A percentile compares a stretch with the other conserved stretches of the same genome.
Evolutionary conservation across 148 eudicot species (phyloP).

Genomic region (Camellia lanceoleosa): DNA sequence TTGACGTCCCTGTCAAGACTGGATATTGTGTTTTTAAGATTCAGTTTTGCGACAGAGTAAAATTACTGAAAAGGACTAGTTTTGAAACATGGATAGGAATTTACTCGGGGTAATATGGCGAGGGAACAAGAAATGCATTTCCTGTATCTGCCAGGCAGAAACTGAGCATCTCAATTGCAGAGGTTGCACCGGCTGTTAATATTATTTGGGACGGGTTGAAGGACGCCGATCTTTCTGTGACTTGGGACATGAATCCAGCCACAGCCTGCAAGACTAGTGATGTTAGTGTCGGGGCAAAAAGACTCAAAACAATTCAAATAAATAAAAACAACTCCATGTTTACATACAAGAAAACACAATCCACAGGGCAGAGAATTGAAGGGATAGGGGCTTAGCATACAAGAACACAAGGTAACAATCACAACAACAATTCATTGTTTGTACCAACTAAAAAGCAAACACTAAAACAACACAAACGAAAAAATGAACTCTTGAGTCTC

Average conservation of each 20-base stretch:
- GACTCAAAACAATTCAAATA: background rate
- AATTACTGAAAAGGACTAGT: background rate
- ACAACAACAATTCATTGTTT: background rate
- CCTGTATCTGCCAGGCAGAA: constrained; percentile 90
- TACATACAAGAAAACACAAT: background rate
- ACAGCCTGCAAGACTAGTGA: constrained; percentile 50
- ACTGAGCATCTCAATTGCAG: constrained; percentile 81
- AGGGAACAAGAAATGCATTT: constrained; percentile 91
- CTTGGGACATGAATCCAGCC: constrained; percentile 71
- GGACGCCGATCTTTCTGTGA: constrained; percentile 45
- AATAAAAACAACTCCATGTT: background rate
- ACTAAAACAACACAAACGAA: background rate
- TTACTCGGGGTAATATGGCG: constrained; percentile 89
- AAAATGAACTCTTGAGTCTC: background rate
- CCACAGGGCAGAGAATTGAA: background rate
- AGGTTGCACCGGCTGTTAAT: constrained; percentile 58
- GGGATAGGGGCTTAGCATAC: background rate
- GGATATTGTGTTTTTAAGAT: constrained; percentile 15
- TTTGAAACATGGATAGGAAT: background rate
- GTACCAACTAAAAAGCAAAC: background rate
- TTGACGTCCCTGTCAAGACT: constrained; percentile 85
- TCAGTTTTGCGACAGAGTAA: constrained; percentile 17
- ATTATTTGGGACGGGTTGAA: constrained; percentile 66
- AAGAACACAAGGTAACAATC: background rate
- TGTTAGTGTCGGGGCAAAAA: constrained; percentile 8